Conservation (phyloP, 768 basidiomycete genomes). For the Dentipellis fragilis region DNA sequence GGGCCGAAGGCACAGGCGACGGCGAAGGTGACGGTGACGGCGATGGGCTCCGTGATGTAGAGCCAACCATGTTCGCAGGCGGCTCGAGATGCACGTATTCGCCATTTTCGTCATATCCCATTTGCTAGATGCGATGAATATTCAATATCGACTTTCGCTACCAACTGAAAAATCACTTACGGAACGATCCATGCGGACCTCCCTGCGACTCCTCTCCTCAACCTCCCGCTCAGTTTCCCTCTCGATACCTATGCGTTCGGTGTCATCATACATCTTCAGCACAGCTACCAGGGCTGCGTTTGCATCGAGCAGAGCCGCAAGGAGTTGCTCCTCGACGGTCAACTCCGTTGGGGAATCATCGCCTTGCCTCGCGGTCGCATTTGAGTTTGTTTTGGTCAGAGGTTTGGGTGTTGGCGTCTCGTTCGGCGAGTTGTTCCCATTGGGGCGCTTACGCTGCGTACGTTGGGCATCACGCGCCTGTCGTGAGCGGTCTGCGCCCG, state of each 20-base stretch:
- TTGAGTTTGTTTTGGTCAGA: background rate
- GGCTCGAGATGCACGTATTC: slow-evolving; percentile 23
- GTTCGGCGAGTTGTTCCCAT: slow-evolving; percentile 6
- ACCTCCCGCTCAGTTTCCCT: slow-evolving; percentile 46
- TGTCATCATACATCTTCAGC: slow-evolving; percentile 67
- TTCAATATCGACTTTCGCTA: slow-evolving; percentile 2
- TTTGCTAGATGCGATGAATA: slow-evolving; percentile 18
- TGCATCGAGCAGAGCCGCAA: slow-evolving; percentile 63
- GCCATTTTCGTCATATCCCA: slow-evolving; percentile 29
- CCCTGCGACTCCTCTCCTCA: slow-evolving; percentile 62
- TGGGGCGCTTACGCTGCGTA: slow-evolving; percentile 7
- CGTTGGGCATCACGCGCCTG: slow-evolving; percentile 10
- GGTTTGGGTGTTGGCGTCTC: background rate
- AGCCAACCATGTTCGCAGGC: slow-evolving; percentile 17
- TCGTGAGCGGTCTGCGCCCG: slow-evolving; percentile 68
- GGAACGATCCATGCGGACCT: slow-evolving; percentile 53
- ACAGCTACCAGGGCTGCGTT: slow-evolving; percentile 64
- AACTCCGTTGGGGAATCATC: slow-evolving; percentile 26
- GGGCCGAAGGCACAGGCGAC: slow-evolving; percentile 22
- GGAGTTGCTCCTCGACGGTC: slow-evolving; percentile 67
- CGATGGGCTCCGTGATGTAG: slow-evolving; percentile 35
- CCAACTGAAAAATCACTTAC: slow-evolving; percentile 30
- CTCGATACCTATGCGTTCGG: slow-evolving; percentile 54
- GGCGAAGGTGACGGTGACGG: slow-evolving; percentile 35
- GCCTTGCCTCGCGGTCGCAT: slow-evolving; percentile 1